These are phyloP conservation scores for Fomitopsis serialis DNA, from an alignment of 768 basidiomycete genomes.

Conservation along the genomic window DNA sequence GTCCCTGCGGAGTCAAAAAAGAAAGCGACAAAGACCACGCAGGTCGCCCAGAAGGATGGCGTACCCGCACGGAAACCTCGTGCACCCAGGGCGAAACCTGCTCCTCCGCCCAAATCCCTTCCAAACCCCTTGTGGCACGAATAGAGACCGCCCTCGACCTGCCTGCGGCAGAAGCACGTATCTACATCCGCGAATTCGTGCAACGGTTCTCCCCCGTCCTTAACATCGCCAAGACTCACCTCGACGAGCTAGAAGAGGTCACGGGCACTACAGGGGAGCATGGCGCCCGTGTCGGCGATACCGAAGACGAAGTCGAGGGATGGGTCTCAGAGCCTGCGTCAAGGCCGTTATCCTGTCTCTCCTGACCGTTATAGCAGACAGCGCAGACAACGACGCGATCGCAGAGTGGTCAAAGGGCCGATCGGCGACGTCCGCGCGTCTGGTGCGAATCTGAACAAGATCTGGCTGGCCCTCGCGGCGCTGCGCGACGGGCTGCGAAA, in stretches of 20 bases:
- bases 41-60: slow-evolving; percentile 1
- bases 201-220: slow-evolving; percentile 54
- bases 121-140: slow-evolving; percentile 49
- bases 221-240: slow-evolving; percentile 42
- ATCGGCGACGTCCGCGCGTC: slow-evolving; percentile 46
- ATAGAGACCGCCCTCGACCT: slow-evolving; percentile 35
- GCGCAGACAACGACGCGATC: slow-evolving; percentile 29
- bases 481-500: slow-evolving; percentile 34
- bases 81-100: slow-evolving; percentile 14
- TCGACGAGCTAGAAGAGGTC: slow-evolving; percentile 61
- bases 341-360: slow-evolving; percentile 61
- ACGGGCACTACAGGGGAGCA: slow-evolving; percentile 9
- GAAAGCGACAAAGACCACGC: not conserved
- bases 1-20: slow-evolving; percentile 2
- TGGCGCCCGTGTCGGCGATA: slow-evolving; percentile 27
- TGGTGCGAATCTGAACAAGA: slow-evolving; percentile 53
- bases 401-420: slow-evolving; percentile 37
- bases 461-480: slow-evolving; percentile 51
- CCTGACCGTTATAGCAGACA: slow-evolving; percentile 44
- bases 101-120: slow-evolving; percentile 24
- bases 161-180: slow-evolving; percentile 50
- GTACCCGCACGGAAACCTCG: slow-evolving; percentile 10
- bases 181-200: slow-evolving; percentile 71
- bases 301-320: slow-evolving; percentile 26
- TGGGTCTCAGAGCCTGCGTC: slow-evolving; percentile 67